phyloP scores from a whole-genome alignment of 2,329 filamentous ascomycete genomes.

The Hortaea werneckii region DNA sequence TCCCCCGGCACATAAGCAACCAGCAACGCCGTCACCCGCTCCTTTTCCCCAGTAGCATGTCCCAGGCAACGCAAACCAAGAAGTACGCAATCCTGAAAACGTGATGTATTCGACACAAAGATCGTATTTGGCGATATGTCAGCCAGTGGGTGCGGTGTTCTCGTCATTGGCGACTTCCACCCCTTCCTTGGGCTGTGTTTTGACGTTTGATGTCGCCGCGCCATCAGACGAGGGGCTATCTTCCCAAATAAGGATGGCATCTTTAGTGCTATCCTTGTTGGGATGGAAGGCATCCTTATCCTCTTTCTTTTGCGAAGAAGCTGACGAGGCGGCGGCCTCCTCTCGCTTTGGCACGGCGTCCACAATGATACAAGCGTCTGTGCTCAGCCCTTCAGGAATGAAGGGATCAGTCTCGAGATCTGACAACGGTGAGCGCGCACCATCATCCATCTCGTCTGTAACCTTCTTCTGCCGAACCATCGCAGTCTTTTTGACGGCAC shows the following conservation, averaged over 20 bases:
- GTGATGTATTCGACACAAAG: too few species aligned
- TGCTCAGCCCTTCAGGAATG: conserved; percentile 23
- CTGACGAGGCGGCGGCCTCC: neutral
- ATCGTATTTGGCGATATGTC: neutral
- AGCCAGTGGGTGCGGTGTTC: conserved; percentile 4
- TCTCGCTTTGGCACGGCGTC: conserved; percentile 8
- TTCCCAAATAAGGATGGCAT: conserved; percentile 21
- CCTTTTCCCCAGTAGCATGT: too few species aligned
- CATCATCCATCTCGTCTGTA: conserved; percentile 26
- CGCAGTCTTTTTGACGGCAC: conserved; percentile 15
- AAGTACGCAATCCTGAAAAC: too few species aligned
- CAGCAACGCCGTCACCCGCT: too few species aligned
- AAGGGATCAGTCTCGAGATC: conserved; percentile 27
- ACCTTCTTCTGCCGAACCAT: conserved; percentile 20
- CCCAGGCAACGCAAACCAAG: too few species aligned
- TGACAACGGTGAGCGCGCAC: conserved; percentile 23
- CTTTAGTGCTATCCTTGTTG: conserved; percentile 6
- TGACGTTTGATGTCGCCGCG: neutral
- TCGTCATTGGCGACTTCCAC: neutral
- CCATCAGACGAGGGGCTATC: conserved; percentile 6
- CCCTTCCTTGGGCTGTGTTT: neutral
- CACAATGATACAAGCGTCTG: conserved; percentile 22
- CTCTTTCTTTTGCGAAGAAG: neutral
- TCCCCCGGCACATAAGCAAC: too few species aligned
- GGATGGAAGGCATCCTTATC: neutral